A percentile compares a stretch with the other conserved stretches of the same genome.
Evolutionary conservation across 2,329 filamentous ascomycete genomes (phyloP).

Genomic region (Fusarium cyanostomum): DNA sequence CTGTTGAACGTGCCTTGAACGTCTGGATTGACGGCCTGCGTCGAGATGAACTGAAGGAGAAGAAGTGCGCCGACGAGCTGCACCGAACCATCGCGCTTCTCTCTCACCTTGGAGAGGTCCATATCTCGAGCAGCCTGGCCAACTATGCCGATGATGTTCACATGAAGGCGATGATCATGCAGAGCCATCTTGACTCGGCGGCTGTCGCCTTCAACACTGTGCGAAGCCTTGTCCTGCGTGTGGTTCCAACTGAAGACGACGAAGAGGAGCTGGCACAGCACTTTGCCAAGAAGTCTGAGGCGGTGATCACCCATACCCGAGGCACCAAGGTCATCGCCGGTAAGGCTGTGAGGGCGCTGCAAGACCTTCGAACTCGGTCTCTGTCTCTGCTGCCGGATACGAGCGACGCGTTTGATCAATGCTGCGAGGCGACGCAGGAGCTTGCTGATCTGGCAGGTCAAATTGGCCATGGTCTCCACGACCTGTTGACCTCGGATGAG

Average conservation of each 20-base stretch:
- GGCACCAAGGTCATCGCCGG: constrained; percentile 84
- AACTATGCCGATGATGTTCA: constrained; percentile 82
- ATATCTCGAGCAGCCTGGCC: constrained; percentile 75
- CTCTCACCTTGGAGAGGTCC: constrained; percentile 84
- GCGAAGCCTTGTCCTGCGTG: constrained; percentile 72
- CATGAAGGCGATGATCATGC: constrained; percentile 79
- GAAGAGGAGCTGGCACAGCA: constrained; percentile 74
- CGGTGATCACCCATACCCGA: constrained; percentile 77
- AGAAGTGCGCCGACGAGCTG: constrained; percentile 82
- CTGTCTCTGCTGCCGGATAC: constrained; percentile 77
- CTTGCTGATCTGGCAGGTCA: constrained; percentile 73
- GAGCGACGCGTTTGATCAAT: constrained; percentile 73
- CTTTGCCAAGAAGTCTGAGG: constrained; percentile 76
- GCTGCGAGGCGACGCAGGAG: constrained; percentile 70
- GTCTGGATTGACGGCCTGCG: constrained; percentile 86
- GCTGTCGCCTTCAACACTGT: constrained; percentile 72
- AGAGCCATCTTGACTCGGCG: constrained; percentile 83
- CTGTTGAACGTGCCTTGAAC: constrained; percentile 89
- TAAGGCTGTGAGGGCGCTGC: constrained; percentile 79
- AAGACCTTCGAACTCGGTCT: constrained; percentile 80
- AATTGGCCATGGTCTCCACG: constrained; percentile 73
- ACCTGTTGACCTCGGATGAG: constrained; percentile 73
- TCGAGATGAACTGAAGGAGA: constrained; percentile 85
- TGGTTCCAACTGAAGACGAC: constrained; percentile 58
- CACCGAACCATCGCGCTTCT: constrained; percentile 87